Evolutionary conservation across 2,329 filamentous ascomycete species (phyloP), one percentile per base, ranked within the genome.

Genomic region (Beauveria rudraprayagi): DNA sequence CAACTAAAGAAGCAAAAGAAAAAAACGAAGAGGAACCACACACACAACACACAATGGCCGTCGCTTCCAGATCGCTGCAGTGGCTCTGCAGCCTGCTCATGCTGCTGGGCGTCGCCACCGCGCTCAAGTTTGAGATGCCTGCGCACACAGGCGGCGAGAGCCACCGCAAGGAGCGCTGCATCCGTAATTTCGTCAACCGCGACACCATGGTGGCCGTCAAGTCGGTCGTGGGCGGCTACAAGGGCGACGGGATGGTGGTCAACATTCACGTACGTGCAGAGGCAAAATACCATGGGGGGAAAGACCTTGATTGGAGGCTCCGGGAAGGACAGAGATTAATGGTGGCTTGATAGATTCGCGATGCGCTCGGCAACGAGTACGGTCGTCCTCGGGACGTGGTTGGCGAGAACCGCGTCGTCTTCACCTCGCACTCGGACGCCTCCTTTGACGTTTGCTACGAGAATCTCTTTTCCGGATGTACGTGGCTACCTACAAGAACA

Each of bases 361-460:
- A 99, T 77, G 88, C 92, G 17, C 85, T 96, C 68, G 93, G 92
- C 72, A 99, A 99, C 78, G 92, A 97, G 76, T 97, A 97, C 77
- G 92, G 90, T 72, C 85, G 86, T 64, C 91, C 94, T 58, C 93
- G 89, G 77, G 92, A 99, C 71, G 86, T 97, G 63, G 89, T 87
- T 17, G 94, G 94, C 75, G 92, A 97, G 79, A 89, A 90, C 75
- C 86, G 93, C 72, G 92, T 92, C 73, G 91, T 93, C 56, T 99
- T 99, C 75, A 97, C 93, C 53, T 91, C 92, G 43, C 90, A 94
- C 73, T 87, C 88, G 56, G 92, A 97, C 76, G 90, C 91, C 40
- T 90, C 91, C 10, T 97, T 99, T 71, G 93, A 97, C 71, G 91
- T 99, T 57, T 99, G 93, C 82, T 96, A 97, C 72, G 90, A 95